These are phyloP conservation scores for Phytophthora colocasiae DNA, from an alignment of 352 stramenopile species.

Conservation along the genomic window DNA sequence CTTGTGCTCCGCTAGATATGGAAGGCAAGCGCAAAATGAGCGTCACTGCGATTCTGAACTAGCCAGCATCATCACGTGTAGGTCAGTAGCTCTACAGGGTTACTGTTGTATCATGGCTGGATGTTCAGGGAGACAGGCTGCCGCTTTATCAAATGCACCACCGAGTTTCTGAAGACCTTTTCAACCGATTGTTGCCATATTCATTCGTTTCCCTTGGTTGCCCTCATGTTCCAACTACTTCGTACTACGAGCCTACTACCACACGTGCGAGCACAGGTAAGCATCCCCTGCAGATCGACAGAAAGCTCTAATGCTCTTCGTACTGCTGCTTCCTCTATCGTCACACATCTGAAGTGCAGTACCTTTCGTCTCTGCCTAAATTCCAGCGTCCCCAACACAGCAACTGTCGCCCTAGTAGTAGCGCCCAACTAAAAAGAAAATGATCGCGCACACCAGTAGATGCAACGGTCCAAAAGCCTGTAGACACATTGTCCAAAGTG, in stretches of 20 bases:
- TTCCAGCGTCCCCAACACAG: conserved; percentile 16
- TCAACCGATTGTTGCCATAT: conserved; percentile 26
- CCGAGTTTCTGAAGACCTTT: background rate
- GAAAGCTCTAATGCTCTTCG: conserved; percentile 38
- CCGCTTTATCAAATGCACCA: conserved; percentile 25
- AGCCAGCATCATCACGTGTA: conserved; percentile 18
- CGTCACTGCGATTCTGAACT: conserved; percentile 90
- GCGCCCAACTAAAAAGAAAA: conserved; percentile 91
- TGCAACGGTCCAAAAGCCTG: conserved; percentile 85
- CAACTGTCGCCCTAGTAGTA: conserved; percentile 65
- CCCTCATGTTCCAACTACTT: conserved; percentile 12
- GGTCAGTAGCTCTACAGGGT: conserved; percentile 12
- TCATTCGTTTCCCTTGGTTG: conserved; percentile 28
- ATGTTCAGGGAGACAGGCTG: background rate
- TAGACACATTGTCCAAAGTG: background rate
- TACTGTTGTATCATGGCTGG: conserved; percentile 2
- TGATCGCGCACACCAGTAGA: conserved; percentile 84
- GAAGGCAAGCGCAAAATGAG: conserved; percentile 89
- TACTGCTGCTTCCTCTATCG: conserved; percentile 23
- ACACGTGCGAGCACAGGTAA: conserved; percentile 19
- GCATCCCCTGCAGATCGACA: conserved; percentile 24
- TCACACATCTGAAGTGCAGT: conserved; percentile 21
- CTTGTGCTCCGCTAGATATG: conserved; percentile 62
- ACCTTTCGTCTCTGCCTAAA: conserved; percentile 23
- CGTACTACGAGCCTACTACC: conserved; percentile 18